These are phyloP conservation scores for Primulina tabacum DNA, from an alignment of 257 asterid genomes.

Conservation along the genomic window DNA sequence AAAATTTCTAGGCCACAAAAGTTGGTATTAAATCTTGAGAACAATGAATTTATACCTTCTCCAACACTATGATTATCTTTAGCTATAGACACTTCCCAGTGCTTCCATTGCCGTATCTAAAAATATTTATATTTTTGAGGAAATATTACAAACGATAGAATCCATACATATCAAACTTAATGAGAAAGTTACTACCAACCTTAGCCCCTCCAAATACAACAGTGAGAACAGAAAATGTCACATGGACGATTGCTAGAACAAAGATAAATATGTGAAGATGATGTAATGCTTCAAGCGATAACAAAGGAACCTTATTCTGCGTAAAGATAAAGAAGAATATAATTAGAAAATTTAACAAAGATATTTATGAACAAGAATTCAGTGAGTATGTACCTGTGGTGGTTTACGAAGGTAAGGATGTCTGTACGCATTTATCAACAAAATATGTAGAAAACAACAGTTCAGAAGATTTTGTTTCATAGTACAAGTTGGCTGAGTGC, in stretches of 20 bases:
- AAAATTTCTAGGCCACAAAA: neutral
- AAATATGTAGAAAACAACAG: conserved; percentile 6
- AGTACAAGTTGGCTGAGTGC: neutral
- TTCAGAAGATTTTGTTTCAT: conserved; percentile 1
- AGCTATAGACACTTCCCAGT: conserved; percentile 80
- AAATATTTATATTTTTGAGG: conserved; percentile 13
- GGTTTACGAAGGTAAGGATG: neutral
- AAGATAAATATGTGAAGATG: conserved; percentile 81
- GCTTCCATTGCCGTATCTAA: conserved; percentile 95
- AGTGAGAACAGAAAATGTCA: conserved; percentile 74
- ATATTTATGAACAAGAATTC: neutral
- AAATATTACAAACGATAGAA: conserved; percentile 1
- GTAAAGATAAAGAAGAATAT: conserved; percentile 3
- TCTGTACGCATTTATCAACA: neutral
- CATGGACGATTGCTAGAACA: conserved; percentile 84
- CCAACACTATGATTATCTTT: conserved; percentile 47
- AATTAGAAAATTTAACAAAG: no score
- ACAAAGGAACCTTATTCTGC: conserved; percentile 65
- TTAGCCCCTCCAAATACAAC: conserved; percentile 67
- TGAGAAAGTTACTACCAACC: conserved; percentile 36
- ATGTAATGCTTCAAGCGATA: conserved; percentile 74
- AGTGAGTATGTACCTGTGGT: neutral
- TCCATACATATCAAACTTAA: conserved; percentile 10
- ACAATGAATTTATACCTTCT: conserved; percentile 41
- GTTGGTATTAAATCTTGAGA: neutral